These are phyloP conservation scores for Solanum ossicruentum DNA, from an alignment of 257 asterid genomes.

Conservation along the genomic window DNA sequence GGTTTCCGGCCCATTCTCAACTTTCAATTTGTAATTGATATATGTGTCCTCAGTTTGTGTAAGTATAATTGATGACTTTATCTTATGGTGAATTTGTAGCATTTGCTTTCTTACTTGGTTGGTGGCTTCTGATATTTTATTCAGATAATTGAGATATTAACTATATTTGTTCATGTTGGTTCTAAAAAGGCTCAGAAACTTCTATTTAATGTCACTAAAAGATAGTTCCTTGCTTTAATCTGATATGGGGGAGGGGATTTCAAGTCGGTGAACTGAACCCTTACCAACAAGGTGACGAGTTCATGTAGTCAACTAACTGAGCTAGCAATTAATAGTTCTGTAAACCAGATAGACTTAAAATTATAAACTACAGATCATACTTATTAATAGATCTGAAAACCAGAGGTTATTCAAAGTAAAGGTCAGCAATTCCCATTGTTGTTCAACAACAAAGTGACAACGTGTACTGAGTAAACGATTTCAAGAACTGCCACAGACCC, in stretches of 20 bases:
- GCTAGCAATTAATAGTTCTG: background rate
- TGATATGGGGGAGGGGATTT: background rate
- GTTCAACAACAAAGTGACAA: slow-evolving; percentile 1
- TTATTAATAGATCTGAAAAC: slow-evolving; percentile 2
- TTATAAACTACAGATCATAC: background rate
- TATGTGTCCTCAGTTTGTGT: slow-evolving; percentile 26
- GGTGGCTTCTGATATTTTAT: background rate
- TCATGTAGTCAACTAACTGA: background rate
- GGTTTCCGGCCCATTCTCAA: background rate
- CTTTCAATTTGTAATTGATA: slow-evolving; percentile 13
- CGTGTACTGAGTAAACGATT: background rate
- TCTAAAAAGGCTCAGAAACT: background rate
- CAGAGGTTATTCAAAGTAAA: background rate
- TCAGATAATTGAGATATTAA: background rate
- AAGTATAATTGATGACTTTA: slow-evolving; percentile 33
- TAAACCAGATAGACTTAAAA: background rate
- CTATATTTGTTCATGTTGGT: background rate
- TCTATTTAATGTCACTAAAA: background rate
- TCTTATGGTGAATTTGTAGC: background rate
- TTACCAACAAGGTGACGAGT: background rate
- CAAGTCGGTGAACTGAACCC: background rate
- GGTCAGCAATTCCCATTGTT: background rate
- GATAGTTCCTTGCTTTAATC: background rate
- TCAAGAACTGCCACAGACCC: background rate
- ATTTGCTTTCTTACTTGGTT: background rate